Percentiles rank a stretch among this genome's conserved stretches.
These are phyloP conservation scores for Epichloe aotearoae DNA, from an alignment of 2,329 filamentous ascomycete genomes.

Conservation along the genomic window DNA sequence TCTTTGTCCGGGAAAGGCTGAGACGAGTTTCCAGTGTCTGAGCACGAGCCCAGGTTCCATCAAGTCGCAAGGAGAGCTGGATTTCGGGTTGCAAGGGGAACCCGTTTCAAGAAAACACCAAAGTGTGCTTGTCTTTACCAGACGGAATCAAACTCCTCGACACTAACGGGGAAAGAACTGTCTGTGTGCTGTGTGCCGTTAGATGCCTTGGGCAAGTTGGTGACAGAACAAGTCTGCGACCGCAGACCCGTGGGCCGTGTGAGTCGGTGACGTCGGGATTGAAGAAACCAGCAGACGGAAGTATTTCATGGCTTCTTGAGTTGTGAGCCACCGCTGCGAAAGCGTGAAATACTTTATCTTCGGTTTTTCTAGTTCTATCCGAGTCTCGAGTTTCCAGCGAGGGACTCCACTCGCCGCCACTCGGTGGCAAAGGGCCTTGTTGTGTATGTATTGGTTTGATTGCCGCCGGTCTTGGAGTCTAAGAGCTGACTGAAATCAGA, in stretches of 20 bases:
- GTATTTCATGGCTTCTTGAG: no score
- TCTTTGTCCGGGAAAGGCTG: background rate
- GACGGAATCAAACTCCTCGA: background rate
- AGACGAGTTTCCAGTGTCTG: background rate
- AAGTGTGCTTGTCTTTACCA: background rate
- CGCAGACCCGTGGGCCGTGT: background rate
- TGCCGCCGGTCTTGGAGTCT: no score
- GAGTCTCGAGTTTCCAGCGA: background rate
- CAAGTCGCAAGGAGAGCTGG: background rate
- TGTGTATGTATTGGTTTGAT: background rate
- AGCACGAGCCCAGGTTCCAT: background rate
- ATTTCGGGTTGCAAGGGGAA: background rate
- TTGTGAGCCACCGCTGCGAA: no score
- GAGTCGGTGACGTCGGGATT: background rate
- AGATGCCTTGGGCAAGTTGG: background rate
- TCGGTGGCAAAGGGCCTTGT: background rate
- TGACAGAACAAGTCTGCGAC: background rate
- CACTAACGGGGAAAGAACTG: background rate
- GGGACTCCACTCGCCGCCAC: background rate
- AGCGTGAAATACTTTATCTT: no score
- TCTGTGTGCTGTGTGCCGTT: background rate
- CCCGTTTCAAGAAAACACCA: background rate
- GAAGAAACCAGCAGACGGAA: background rate
- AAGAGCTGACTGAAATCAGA: background rate
- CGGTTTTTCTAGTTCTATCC: no score